A percentile compares a stretch with the other conserved stretches of the same genome.
Conservation (phyloP, 208 protist species). For the Histomonas meleagridis region DNA sequence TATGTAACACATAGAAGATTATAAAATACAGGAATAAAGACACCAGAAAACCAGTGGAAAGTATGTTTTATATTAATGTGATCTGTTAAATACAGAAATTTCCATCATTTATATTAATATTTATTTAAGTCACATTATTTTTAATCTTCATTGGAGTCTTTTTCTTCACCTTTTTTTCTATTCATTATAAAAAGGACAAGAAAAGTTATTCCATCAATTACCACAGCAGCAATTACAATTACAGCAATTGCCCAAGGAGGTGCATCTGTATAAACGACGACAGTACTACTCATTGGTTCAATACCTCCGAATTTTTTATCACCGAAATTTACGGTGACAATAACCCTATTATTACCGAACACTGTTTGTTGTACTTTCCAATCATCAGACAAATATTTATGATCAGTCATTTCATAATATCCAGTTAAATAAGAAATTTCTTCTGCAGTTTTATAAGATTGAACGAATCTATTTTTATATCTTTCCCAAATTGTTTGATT, state of each 20-base stretch:
- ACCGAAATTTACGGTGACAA: background rate
- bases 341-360: background rate
- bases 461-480: background rate
- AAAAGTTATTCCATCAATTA: too few species aligned
- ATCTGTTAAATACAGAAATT: too few species aligned
- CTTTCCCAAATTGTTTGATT: background rate
- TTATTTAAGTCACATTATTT: too few species aligned
- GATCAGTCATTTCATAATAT: background rate
- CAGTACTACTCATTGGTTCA: too few species aligned
- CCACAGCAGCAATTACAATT: too few species aligned
- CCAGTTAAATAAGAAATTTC: background rate
- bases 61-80: too few species aligned
- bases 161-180: too few species aligned
- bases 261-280: too few species aligned
- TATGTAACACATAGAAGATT: conserved; percentile 1
- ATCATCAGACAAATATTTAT: background rate
- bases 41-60: conserved; percentile 29
- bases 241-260: too few species aligned
- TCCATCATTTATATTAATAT: too few species aligned
- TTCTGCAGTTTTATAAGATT: background rate
- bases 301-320: background rate
- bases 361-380: background rate
- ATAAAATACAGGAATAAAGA: background rate
- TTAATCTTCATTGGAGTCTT: too few species aligned
- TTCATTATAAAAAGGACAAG: too few species aligned